Evolutionary conservation across 805 yeast species (phyloP), one percentile per base, ranked within the genome.

Genomic region (Nakazawaea siamensis): DNA sequence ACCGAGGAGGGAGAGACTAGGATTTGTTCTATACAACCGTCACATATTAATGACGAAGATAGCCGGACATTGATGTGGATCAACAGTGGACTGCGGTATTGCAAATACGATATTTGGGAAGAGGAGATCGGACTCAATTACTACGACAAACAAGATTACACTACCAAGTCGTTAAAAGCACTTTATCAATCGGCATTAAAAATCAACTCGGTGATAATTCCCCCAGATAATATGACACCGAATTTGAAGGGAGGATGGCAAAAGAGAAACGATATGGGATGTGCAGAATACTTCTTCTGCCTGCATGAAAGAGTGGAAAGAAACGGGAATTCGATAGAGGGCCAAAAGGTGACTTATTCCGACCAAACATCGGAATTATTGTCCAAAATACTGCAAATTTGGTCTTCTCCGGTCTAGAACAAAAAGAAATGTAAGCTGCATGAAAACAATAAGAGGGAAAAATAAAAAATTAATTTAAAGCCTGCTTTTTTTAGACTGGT

Each of bases 81-180:
- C 30, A 80, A 80, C 46, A 80, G 86, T n/a, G 90, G 90, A 0
- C 66, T 78, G 48, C 59, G 65, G 31, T 70, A 64, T 32, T 80
- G 87, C 53, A 72, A 73, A 44, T 57, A 66, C 39, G 55, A 58
- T 14, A 37, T 36, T 7, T 37, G 40, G 40, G 55, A 61, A 23
- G 55, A 60, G n/a, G 66, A 62, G 26, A 48, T 50, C 26, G 69
- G 63, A 44, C 53, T 62, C 31, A 52, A 50, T 29, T 55, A 44
- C 41, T 57, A 50, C 32, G 43, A 52, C 35, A 34, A 43, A 17
- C n/a, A n/a, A n/a, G n/a, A n/a, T n/a, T 54, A 44, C 15, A 47
- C 47, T 24, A 38, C 51, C 24, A 43, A 50, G 13, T 52, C 57
- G 14, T 24, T n/a, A 24, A 24, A 9, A 14, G 49, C 51, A 33